Evolutionary conservation across 345 rosid species (phyloP).

Genomic region (Hibiscus tridactylites): DNA sequence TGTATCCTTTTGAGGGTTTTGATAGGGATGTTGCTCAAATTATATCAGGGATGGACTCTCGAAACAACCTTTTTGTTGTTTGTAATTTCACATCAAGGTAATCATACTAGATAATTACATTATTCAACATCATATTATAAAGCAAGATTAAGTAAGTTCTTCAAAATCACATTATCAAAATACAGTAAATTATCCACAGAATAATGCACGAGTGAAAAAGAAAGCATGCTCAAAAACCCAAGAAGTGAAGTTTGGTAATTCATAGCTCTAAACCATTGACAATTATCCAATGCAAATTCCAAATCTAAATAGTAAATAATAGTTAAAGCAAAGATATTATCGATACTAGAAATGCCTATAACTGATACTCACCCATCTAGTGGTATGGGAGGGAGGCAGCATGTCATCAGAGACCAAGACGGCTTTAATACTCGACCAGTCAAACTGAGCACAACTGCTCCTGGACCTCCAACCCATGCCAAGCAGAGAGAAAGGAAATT

Average conservation of each 20-base stretch:
- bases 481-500: slow-evolving; percentile 86
- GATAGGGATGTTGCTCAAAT: neutral
- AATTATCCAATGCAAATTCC: neutral
- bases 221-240: neutral
- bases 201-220: neutral
- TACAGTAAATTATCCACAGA: neutral
- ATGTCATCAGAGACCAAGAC: slow-evolving; percentile 74
- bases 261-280: neutral
- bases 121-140: neutral
- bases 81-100: neutral
- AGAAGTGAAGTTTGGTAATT: neutral
- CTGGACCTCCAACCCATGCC: slow-evolving; percentile 99
- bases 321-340: neutral
- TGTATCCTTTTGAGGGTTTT: neutral
- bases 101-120: neutral
- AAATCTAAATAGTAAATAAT: neutral
- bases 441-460: slow-evolving; percentile 85
- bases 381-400: slow-evolving; percentile 81
- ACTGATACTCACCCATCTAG: slow-evolving; percentile 73
- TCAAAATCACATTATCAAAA: neutral
- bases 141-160: neutral
- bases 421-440: slow-evolving; percentile 83
- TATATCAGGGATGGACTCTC: neutral
- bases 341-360: neutral
- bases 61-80: neutral